Evolutionary conservation across 2,329 filamentous ascomycete genomes (phyloP), one percentile per base, ranked within the genome.

Genomic region (Arthrocladium fulminans): DNA sequence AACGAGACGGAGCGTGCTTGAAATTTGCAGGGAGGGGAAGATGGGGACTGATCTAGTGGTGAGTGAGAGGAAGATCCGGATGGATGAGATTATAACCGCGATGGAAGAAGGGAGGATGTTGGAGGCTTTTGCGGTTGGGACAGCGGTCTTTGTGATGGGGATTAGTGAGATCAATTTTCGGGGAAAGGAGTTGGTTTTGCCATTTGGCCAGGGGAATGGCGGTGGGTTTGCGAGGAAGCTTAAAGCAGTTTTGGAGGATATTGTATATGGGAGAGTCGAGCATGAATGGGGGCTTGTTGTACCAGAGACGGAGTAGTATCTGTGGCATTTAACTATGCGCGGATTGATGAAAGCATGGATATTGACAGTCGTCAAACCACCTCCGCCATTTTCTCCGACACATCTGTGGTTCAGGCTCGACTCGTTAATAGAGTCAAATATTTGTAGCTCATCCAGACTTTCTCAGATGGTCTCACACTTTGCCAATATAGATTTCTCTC

Each of bases 121-220:
- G 8, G 89, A 96, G 70, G 78, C 86, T 1, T 96, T 96, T 62
- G 86, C 85, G 6, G 81, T 85, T 27, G 89, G 90, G 15, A 96
- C 89, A 53, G 89, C 89, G 3, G 56, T 53, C 30, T 59, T 59
- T 50, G 51, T 57, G 19, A 44, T 51, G 8, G 49, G 55, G 3
- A 49, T 54, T 13, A 17, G 46, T 22, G 51, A 57, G 41, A 54
- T 59, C 25, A 50, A 55, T 45, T 59, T 54, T 49, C 22, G 55
- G 15, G 55, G 55, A 10, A 29, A 29, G 27, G 27, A 29, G 13
- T 7, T 29, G 27, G 13, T 29, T 7, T 29, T 29, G 13, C 27
- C 27, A 29, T 13, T 29, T 7, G 27, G 27, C 13, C 7, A 29
- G 13, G 27, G 13, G 13, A 13, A 13, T 29, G 27, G 27, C 27